These are phyloP conservation scores for Nakazawaea laoshanensis DNA, from an alignment of 805 yeast genomes.

Conservation along the genomic window DNA sequence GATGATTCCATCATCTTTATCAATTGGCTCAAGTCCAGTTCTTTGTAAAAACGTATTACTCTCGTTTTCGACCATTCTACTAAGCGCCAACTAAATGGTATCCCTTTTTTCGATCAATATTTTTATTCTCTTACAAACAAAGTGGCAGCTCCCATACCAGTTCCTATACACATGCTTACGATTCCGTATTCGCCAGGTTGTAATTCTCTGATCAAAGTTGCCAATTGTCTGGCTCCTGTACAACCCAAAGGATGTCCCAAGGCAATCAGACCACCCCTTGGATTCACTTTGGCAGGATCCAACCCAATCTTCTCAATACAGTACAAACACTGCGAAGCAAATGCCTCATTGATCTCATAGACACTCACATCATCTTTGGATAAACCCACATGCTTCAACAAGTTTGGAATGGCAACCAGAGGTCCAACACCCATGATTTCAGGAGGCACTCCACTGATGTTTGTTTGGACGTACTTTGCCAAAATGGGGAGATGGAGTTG, in stretches of 20 bases:
- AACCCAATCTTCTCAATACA: slow-evolving; percentile 60
- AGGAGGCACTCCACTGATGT: slow-evolving; percentile 90
- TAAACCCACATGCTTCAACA: slow-evolving; percentile 43
- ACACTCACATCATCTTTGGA: slow-evolving; percentile 58
- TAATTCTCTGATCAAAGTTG: slow-evolving; percentile 79
- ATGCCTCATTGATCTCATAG: slow-evolving; percentile 92
- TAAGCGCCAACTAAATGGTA: too few relatives aligned
- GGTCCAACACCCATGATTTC: slow-evolving; percentile 98
- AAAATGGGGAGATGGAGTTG: slow-evolving; percentile 59
- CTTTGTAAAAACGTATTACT: background rate
- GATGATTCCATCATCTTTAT: too few relatives aligned
- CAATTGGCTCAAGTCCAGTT: background rate
- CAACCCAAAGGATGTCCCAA: slow-evolving; percentile 91
- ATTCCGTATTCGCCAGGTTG: slow-evolving; percentile 78
- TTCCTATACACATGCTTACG: slow-evolving; percentile 95
- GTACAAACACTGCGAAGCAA: slow-evolving; percentile 89
- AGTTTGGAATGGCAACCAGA: slow-evolving; percentile 86
- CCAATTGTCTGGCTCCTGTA: slow-evolving; percentile 82
- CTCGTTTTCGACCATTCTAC: background rate
- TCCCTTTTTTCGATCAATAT: too few relatives aligned
- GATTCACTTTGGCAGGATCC: slow-evolving; percentile 67
- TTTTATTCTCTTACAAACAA: slow-evolving; percentile 68
- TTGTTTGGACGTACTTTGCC: slow-evolving; percentile 74
- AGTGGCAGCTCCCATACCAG: slow-evolving; percentile 98
- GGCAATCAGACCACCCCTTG: slow-evolving; percentile 95